These are phyloP conservation scores for Hypoxylon sp. DNA, from an alignment of 2,329 filamentous ascomycete species.

Conservation along the genomic window DNA sequence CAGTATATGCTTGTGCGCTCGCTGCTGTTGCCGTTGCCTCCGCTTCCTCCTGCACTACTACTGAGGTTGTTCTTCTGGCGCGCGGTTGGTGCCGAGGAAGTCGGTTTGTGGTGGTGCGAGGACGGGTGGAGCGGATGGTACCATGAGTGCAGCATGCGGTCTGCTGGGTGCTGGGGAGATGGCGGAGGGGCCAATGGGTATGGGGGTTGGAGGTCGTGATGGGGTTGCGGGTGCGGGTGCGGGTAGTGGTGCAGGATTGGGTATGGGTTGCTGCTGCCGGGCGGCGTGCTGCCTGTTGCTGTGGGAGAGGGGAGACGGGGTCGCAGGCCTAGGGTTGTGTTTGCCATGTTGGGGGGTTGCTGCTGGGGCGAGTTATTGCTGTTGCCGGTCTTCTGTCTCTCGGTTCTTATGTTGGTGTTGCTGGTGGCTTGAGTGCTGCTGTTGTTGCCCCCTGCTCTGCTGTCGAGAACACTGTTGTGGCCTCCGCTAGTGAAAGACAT, in stretches of 20 bases:
- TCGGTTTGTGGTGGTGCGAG: constrained; percentile 4
- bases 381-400: constrained; percentile 1
- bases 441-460: background rate
- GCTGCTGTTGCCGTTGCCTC: background rate
- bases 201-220: background rate
- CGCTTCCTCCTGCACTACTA: background rate
- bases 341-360: background rate
- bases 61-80: background rate
- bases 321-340: background rate
- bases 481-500: constrained; percentile 10
- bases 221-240: background rate
- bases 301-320: constrained; percentile 18
- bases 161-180: constrained; percentile 8
- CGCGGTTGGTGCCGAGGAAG: background rate
- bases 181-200: constrained; percentile 4
- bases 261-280: constrained; percentile 14
- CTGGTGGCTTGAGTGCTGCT: constrained; percentile 2
- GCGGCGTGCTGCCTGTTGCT: constrained; percentile 19
- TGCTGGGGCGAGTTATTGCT: background rate
- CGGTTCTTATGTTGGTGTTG: background rate
- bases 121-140: background rate
- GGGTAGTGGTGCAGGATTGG: constrained; percentile 8
- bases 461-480: constrained; percentile 1
- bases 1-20: constrained; percentile 53
- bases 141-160: constrained; percentile 18